Conservation (phyloP, 2,329 filamentous ascomycete species). For the Pyricularia grisea region DNA sequence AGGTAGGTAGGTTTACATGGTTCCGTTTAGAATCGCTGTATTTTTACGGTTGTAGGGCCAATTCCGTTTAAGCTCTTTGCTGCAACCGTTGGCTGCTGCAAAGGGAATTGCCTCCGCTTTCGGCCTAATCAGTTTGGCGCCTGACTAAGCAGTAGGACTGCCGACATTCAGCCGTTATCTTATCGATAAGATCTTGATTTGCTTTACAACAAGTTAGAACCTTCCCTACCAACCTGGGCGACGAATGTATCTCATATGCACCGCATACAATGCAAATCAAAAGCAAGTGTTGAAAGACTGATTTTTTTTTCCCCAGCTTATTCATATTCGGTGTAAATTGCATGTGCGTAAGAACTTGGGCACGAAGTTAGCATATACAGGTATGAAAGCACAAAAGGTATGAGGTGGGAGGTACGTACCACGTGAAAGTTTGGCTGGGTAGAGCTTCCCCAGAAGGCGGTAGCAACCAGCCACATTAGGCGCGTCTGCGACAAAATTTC, state of each 20-base stretch:
- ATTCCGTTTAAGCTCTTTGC: not conserved
- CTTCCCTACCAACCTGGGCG: not conserved
- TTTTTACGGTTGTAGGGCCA: not conserved
- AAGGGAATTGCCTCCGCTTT: not conserved
- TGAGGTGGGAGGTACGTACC: not conserved
- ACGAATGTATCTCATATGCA: not conserved
- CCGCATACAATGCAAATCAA: not conserved
- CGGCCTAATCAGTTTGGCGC: not conserved
- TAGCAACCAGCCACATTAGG: not conserved
- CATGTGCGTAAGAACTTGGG: not conserved
- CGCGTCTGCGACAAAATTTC: not conserved
- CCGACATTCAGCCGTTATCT: not conserved
- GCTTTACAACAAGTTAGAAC: not conserved
- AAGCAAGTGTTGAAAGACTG: not conserved
- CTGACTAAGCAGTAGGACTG: not conserved
- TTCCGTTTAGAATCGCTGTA: not conserved
- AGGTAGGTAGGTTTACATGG: not conserved
- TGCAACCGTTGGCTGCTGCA: not conserved
- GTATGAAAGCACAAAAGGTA: not conserved
- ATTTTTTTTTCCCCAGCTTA: not conserved
- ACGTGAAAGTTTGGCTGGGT: not conserved
- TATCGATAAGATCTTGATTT: not conserved
- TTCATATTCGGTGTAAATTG: not conserved
- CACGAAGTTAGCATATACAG: not conserved
- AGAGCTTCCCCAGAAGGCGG: not conserved